phyloP scores from a whole-genome alignment of 2,329 filamentous ascomycete genomes.

The Graphium sp. region DNA sequence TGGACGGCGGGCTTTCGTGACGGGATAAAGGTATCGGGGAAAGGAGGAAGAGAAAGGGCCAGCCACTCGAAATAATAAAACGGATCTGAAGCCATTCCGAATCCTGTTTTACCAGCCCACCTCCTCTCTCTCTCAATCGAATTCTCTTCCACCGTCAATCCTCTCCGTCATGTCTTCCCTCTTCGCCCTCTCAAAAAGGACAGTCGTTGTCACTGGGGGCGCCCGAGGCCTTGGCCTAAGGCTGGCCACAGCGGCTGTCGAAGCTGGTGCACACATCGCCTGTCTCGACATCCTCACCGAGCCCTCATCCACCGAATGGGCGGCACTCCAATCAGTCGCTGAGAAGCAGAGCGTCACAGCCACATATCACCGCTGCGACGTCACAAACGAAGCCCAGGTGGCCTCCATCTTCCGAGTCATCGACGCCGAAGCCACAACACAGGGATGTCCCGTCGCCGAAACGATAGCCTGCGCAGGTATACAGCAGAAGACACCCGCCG shows the following conservation, averaged over 20 bases:
- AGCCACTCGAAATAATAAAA: no score
- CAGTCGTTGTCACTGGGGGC: slow-evolving; percentile 30
- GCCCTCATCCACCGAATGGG: slow-evolving; percentile 21
- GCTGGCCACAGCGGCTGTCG: slow-evolving; percentile 27
- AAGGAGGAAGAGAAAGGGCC: no score
- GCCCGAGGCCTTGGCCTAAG: slow-evolving; percentile 32
- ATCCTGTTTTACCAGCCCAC: no score
- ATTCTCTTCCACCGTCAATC: no score
- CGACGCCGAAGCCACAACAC: slow-evolving; percentile 14
- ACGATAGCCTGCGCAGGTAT: slow-evolving; percentile 29
- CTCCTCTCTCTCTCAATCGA: no score
- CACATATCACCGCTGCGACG: slow-evolving; percentile 25
- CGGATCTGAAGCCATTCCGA: no score
- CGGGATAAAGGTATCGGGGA: no score
- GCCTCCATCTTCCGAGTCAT: slow-evolving; percentile 17
- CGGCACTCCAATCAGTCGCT: slow-evolving; percentile 21
- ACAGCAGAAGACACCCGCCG: slow-evolving; percentile 22
- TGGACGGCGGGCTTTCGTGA: no score
- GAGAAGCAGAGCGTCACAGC: slow-evolving; percentile 14
- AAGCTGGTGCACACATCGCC: slow-evolving; percentile 29
- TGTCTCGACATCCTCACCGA: slow-evolving; percentile 25
- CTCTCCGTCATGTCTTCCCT: slow-evolving; percentile 10
- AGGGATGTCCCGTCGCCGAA: slow-evolving; percentile 16
- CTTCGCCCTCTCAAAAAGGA: slow-evolving; percentile 26
- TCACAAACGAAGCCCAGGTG: slow-evolving; percentile 24